A percentile compares a stretch with the other conserved stretches of the same genome.
Evolutionary conservation across 768 basidiomycete genomes (phyloP).

Genomic region (Hygrocybe punicea): DNA sequence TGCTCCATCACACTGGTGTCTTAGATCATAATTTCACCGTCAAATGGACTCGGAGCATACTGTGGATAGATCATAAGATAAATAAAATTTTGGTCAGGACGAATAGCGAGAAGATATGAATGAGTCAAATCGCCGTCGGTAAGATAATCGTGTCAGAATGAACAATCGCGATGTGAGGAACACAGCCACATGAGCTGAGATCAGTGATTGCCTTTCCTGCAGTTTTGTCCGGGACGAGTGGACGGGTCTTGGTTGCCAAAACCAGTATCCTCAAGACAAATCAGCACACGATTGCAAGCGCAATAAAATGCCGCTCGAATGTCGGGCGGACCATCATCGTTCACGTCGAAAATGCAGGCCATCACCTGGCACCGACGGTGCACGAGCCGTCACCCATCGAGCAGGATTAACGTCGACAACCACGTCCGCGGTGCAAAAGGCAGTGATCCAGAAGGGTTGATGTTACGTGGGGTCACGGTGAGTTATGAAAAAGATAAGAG

Average conservation of each 20-base stretch:
- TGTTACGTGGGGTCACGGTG: neutral
- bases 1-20: neutral
- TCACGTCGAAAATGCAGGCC: neutral
- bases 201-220: conserved; percentile 1
- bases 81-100: neutral
- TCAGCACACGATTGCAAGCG: neutral
- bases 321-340: neutral
- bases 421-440: too few relatives aligned
- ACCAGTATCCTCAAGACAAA: neutral
- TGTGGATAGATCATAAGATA: neutral
- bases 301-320: neutral
- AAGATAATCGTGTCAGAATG: neutral
- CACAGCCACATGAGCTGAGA: neutral
- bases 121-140: neutral
- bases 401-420: neutral
- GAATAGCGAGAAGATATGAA: neutral
- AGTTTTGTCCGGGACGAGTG: neutral
- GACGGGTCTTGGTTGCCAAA: neutral
- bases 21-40: neutral
- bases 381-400: too few relatives aligned
- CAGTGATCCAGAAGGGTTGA: neutral
- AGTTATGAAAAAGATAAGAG: neutral
- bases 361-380: neutral
- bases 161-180: neutral
- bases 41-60: neutral